Evolutionary conservation across 2,329 filamentous ascomycete genomes (phyloP), one percentile per base, ranked within the genome.

Genomic region (Paramyrothecium roridum): DNA sequence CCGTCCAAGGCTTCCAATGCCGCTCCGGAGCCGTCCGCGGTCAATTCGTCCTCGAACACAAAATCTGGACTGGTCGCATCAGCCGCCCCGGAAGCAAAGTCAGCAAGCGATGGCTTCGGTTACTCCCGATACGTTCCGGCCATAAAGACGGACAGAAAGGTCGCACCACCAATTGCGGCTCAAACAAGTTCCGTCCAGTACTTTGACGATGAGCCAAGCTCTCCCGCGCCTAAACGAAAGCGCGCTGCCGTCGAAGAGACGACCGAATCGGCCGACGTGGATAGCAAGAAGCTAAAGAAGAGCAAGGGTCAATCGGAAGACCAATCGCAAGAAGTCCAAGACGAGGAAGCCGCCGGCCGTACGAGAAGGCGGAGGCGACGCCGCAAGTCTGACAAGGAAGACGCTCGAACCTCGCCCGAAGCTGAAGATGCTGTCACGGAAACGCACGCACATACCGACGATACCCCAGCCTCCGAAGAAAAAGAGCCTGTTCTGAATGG

Each of bases 51-150:
- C 22, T 50, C 12, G 48, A 50, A 48, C 49, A 54, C 22, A 46
- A 26, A 37, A 46, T 53, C 50, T 56, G 55, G 23, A 48, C 52
- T 40, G 23, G 50, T 8, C 30, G 53, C 54, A 20, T 53, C 59
- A 19, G 54, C 52, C 21, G 26, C 48, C 47, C 50, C 57, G 30
- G 48, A 57, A 26, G 48, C 53, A 13, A 33, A 52, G 30, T 47
- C 58, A 21, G 43, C 53, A 19, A 33, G 51, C 1, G 61, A 65
- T 53, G 64, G 60, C 22, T 68, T 65, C 55, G 60, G 58, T 50
- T 77, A 78, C 59, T 68, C 76, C 48, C 71, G 76, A 57, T 78
- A 80, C 58, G 64, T 79, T 11, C 75, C 72, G 0, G 63, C 65
- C 40, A 56, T 64, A 49, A 70, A 68, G 55, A 30, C 61, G 8